A percentile compares a stretch with the other conserved stretches of the same genome.
Evolutionary conservation across 805 yeast species (phyloP).

Genomic region (Cyberlindnera bimundalis): DNA sequence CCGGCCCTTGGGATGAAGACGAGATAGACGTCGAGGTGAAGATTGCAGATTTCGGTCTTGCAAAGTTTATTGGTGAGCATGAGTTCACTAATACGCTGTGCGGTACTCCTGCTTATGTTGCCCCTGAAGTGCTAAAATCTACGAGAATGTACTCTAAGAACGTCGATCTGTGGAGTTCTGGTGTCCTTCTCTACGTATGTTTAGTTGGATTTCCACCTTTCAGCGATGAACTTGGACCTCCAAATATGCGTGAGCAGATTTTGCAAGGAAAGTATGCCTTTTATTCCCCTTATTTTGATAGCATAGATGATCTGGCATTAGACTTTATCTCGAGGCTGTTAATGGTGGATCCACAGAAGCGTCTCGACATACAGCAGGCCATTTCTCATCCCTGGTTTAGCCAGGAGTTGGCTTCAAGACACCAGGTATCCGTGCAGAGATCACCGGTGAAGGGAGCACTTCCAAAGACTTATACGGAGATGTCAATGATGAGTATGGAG

Average conservation of each 20-base stretch:
- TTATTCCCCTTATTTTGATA: constrained; percentile 79
- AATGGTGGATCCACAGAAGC: constrained; percentile 58
- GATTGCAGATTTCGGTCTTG: constrained; percentile 79
- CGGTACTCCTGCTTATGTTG: constrained; percentile 87
- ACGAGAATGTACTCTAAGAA: constrained; percentile 60
- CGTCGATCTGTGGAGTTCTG: constrained; percentile 81
- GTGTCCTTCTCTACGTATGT: constrained; percentile 74
- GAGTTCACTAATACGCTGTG: constrained; percentile 75
- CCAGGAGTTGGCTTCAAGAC: background rate
- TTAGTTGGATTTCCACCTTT: constrained; percentile 85
- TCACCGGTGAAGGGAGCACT: constrained; percentile 28
- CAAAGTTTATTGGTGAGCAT: constrained; percentile 60
- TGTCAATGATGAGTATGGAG: constrained; percentile 25
- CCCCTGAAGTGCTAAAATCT: constrained; percentile 67
- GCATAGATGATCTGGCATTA: constrained; percentile 57
- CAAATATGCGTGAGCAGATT: constrained; percentile 73
- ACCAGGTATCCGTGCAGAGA: constrained; percentile 22
- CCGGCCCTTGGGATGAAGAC: constrained; percentile 43
- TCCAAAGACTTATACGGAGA: constrained; percentile 38
- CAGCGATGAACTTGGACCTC: constrained; percentile 79
- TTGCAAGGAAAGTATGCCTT: constrained; percentile 65
- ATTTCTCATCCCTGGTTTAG: constrained; percentile 84
- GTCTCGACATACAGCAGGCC: constrained; percentile 84
- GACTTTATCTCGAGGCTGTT: constrained; percentile 63
- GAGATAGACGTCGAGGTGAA: constrained; percentile 66